Conservation (phyloP, 2,329 filamentous ascomycete genomes). For the Balansia obtecta region DNA sequence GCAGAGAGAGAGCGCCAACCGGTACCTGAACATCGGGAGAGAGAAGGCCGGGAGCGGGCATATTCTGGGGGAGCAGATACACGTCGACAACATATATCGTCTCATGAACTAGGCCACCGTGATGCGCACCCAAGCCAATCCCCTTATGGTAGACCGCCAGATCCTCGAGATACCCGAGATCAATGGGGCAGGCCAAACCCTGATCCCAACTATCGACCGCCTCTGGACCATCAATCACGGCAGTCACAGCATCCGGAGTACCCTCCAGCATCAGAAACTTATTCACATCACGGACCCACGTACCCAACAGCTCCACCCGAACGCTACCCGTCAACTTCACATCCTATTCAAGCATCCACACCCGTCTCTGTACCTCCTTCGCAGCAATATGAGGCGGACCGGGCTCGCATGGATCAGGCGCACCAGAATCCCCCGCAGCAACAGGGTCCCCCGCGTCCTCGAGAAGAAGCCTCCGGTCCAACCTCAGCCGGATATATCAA, state of each 20-base stretch:
- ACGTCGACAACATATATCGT: conserved; percentile 26
- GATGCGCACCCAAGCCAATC: conserved; percentile 32
- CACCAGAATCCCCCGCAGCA: conserved; percentile 23
- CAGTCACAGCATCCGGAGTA: conserved; percentile 31
- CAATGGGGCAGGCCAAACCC: conserved; percentile 17
- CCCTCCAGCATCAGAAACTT: conserved; percentile 28
- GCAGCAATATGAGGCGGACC: conserved; percentile 37
- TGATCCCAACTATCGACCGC: conserved; percentile 22
- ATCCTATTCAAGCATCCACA: conserved; percentile 21
- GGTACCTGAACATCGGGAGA: conserved; percentile 30
- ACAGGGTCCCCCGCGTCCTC: conserved; percentile 25
- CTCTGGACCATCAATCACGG: conserved; percentile 27
- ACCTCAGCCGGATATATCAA: conserved; percentile 38
- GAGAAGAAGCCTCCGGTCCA: conserved; percentile 37
- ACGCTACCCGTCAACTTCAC: conserved; percentile 22
- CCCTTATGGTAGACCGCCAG: conserved; percentile 29
- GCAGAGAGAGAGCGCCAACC: conserved; percentile 34
- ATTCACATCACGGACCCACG: conserved; percentile 17
- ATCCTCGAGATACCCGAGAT: conserved; percentile 23
- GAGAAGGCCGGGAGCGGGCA: conserved; percentile 32
- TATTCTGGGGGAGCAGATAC: conserved; percentile 34
- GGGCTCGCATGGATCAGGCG: conserved; percentile 29
- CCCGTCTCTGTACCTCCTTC: conserved; percentile 17
- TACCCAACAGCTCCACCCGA: conserved; percentile 21
- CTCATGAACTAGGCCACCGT: conserved; percentile 26